Base-by-base conservation (phyloP, 257 asterid genomes). In the Solanum megistacrolobum region DNA sequence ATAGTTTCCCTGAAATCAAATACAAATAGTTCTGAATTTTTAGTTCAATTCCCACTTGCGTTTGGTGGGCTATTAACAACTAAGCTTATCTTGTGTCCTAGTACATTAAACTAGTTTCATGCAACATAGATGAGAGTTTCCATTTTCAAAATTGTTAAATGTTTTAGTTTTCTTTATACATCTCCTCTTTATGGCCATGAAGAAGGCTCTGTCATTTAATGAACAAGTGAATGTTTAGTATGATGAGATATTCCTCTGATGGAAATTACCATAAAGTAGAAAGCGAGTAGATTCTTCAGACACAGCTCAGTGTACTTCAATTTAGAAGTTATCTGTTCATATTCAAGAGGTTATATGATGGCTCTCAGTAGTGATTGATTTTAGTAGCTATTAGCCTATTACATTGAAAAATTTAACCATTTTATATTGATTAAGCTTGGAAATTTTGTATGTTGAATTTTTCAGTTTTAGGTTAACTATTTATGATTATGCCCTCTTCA, bases 201-300 rank as follows among this genome's bases (percentile, higher is more conserved):
- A 88, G 88, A 88, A 58, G 84, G 78, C 90, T 78, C 20, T 88
- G 88, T 86, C 93, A 65, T 43, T 88, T 32, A 81, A 36, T 84
- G 94, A 92, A 86, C 95, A 89, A 46, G 95, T 94, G 20, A 93
- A 10, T 34, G 35, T 4, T 3, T 34, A 34, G 35, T 34, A 4
- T 34, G 6, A 34, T 34, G 35, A 34, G 35, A 4, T 34, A 34
- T 34, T 34, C 35, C 35, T 34, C 35, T 34, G 5, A 34, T 34
- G 35, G 4, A 34, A 5, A 34, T 34, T 34, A 34, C 35, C 35
- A 34, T 34, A 34, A 34, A 34, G 35, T 3, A 34, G 35, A 34
- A 34, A 34, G 35, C 5, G 6, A 34, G 35, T 34, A 34, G 35
- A 34, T 34, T 34, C 35, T 34, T 34, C 35, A 4, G 35, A 34